Percentiles rank a stretch among this genome's conserved stretches.
Conservation (phyloP, 164 flowering plant species). For the Liquidambar formosana region DNA sequence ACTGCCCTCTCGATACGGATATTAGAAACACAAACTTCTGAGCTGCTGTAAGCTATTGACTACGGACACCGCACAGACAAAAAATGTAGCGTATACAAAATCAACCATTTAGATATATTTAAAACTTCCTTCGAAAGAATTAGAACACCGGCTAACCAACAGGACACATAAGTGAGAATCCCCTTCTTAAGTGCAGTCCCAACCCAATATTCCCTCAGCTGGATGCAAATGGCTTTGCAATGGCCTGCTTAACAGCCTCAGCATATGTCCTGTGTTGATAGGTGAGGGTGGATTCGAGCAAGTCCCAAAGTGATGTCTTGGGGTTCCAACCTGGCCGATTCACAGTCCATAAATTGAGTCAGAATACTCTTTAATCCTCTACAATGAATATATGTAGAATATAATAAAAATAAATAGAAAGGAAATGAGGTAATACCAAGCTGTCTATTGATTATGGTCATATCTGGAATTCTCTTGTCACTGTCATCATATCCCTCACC, state of each 20-base stretch:
- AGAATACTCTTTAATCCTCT: no score
- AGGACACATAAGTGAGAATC: slow-evolving; percentile 4
- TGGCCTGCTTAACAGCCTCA: slow-evolving; percentile 76
- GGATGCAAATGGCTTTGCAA: slow-evolving; percentile 64
- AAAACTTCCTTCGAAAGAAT: slow-evolving; percentile 10
- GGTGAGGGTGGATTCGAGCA: slow-evolving; percentile 92
- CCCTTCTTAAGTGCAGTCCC: slow-evolving; percentile 17
- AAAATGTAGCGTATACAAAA: slow-evolving; percentile 7
- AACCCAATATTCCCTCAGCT: no score
- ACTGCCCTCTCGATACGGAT: no score
- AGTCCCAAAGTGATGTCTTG: slow-evolving; percentile 93
- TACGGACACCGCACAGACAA: background rate
- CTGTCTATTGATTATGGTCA: slow-evolving; percentile 91
- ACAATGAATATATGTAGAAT: no score
- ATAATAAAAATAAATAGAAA: background rate
- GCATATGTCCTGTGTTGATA: slow-evolving; percentile 97
- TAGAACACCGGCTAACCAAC: slow-evolving; percentile 6
- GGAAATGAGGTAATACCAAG: slow-evolving; percentile 54
- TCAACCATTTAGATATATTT: background rate
- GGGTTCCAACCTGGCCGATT: slow-evolving; percentile 83
- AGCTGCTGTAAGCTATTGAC: slow-evolving; percentile 15
- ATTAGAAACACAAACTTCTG: background rate
- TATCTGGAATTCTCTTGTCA: slow-evolving; percentile 92
- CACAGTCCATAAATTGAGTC: background rate
- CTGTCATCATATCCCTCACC: slow-evolving; percentile 99